phyloP scores from a whole-genome alignment of 2,329 filamentous ascomycete species.

The Nectriaceae sp. region DNA sequence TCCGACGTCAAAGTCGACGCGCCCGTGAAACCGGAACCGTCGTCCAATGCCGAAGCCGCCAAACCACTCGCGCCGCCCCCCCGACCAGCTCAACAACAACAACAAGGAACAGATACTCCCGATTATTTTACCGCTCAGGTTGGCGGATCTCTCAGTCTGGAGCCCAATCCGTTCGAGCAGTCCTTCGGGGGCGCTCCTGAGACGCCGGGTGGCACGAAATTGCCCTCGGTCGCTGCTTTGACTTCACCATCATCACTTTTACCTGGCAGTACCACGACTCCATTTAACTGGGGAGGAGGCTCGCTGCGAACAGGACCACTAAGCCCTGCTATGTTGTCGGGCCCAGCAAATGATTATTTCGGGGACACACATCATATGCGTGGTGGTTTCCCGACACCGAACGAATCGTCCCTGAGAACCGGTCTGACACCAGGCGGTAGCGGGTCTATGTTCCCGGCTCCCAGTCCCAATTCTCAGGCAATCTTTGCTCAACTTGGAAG shows the following conservation, averaged over 20 bases:
- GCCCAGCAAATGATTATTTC: slow-evolving; percentile 85
- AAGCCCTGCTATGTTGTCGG: slow-evolving; percentile 96
- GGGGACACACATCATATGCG: slow-evolving; percentile 75
- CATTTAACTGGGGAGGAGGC: slow-evolving; percentile 78
- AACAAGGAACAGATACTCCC: slow-evolving; percentile 53
- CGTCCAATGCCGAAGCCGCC: slow-evolving; percentile 58
- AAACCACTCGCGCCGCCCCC: slow-evolving; percentile 72
- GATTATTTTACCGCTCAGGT: slow-evolving; percentile 69
- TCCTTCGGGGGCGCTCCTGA: slow-evolving; percentile 78
- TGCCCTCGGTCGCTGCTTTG: slow-evolving; percentile 87
- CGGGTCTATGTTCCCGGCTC: slow-evolving; percentile 94
- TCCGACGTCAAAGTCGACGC: slow-evolving; percentile 51
- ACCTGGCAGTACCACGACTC: slow-evolving; percentile 70
- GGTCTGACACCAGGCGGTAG: slow-evolving; percentile 92
- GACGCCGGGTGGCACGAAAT: slow-evolving; percentile 78
- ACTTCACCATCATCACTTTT: slow-evolving; percentile 86
- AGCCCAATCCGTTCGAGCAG: slow-evolving; percentile 96
- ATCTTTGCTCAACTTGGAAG: slow-evolving; percentile 78
- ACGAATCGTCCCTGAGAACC: slow-evolving; percentile 91
- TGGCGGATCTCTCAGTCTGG: slow-evolving; percentile 64
- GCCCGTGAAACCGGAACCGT: slow-evolving; percentile 49
- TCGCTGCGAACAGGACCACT: slow-evolving; percentile 89
- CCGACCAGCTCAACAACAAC: slow-evolving; percentile 55
- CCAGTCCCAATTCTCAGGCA: slow-evolving; percentile 83
- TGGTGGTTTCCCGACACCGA: slow-evolving; percentile 88